Percentiles rank a stretch among this genome's conserved stretches.
Evolutionary conservation across 306 rosid genomes (phyloP).

Genomic region (Boehmeria nivea): DNA sequence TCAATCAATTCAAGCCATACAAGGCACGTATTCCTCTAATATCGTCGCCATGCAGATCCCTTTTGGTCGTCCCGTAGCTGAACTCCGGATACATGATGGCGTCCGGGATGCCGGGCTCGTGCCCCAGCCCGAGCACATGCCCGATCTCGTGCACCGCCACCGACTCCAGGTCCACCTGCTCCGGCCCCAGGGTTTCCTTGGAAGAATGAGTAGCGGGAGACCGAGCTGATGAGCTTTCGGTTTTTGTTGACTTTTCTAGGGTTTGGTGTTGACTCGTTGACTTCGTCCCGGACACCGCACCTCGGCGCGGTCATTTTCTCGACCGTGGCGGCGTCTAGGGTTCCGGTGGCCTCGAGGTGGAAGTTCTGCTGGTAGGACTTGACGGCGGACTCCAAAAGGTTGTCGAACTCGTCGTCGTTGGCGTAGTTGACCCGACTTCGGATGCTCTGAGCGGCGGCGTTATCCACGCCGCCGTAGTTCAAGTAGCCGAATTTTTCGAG

Average conservation of each 20-base stretch:
- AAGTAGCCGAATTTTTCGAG: neutral
- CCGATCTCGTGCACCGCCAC: constrained; percentile 15
- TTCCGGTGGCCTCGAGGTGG: constrained; percentile 22
- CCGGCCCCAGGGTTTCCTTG: neutral
- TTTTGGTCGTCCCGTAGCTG: neutral
- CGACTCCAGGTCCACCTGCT: constrained; percentile 9
- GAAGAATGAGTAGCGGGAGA: neutral
- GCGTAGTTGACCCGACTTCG: neutral
- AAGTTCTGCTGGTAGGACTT: constrained; percentile 22
- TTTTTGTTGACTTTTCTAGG: neutral
- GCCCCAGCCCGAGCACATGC: constrained; percentile 15
- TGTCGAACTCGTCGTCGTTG: constrained; percentile 14
- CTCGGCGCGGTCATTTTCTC: constrained; percentile 22
- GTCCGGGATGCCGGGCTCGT: neutral
- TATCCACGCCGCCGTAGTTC: constrained; percentile 2
- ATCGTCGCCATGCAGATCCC: constrained; percentile 11
- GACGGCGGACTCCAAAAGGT: constrained; percentile 21
- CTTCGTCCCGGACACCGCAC: constrained; percentile 14
- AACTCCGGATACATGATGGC: constrained; percentile 14
- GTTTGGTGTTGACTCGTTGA: neutral
- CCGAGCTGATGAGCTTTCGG: neutral
- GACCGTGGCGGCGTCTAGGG: constrained; percentile 11
- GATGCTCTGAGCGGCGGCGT: neutral
- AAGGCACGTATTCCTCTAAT: constrained; percentile 17
- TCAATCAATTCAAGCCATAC: constrained; percentile 4